Evolutionary conservation across 228 moss, liverwort and hornwort species (phyloP), one percentile per base, ranked within the genome.

Genomic region (Sphagnum fallax): DNA sequence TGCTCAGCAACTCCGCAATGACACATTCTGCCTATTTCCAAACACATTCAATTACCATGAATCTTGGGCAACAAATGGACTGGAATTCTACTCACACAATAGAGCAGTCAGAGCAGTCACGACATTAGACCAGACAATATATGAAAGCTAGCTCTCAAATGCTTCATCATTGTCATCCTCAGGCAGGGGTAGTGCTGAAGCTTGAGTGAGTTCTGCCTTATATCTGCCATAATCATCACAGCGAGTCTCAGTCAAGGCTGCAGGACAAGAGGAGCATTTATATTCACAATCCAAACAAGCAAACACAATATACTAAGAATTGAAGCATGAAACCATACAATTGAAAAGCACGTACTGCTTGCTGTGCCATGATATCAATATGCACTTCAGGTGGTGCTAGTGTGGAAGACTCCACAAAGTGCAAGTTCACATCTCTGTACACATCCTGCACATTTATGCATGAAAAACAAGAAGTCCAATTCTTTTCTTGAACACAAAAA

Each of bases 351-450:
- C 67, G 6, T 85, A 77, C 70, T 82, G 79, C 32, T 5, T 75
- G 70, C n/a, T 64, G 70, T 3, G 79, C 82, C 12, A 63, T 48
- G 49, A 77, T 60, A 48, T 85, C 85, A 62, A 85, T 82, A n/a
- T 74, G 79, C 10, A 82, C 82, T 16, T 85, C 82, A 0, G 82
- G 82, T n/a, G 82, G 85, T 49, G 84, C 84, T 13, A 84, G 73
- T 0, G 84, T 81, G 5, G 84, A 81, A 0, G 84, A 81, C 67
- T 84, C 84, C 60, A 84, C 81, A 32, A 84, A 84, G 72, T 84
- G 84, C 59, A 84, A 49, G 67, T 78, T 84, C 63, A 76, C 69
- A 60, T 84, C 84, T 0, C 85, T 85, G 82, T 52, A 16, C 0
- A 47, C 32, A 32, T 32, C 32, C 32, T 32, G 32, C 32, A 32